phyloP scores from a whole-genome alignment of 495 filamentous ascomycete genomes.

The Neurospora africana region DNA sequence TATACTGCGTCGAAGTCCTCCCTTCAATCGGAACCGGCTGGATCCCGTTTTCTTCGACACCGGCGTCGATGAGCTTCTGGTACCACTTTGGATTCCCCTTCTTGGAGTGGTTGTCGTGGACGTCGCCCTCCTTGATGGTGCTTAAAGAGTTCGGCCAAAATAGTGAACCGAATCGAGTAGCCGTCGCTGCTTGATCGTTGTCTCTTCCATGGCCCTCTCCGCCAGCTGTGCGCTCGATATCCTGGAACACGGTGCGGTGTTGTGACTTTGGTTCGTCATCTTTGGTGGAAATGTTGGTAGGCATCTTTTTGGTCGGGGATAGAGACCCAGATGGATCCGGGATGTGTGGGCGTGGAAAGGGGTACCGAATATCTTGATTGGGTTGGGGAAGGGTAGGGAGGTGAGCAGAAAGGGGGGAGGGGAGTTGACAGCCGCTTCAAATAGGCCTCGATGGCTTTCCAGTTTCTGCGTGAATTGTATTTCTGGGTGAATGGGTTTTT shows the following conservation, averaged over 20 bases:
- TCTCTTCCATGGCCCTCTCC: not conserved
- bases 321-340: not conserved
- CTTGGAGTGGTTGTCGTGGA: conserved; percentile 21
- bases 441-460: not conserved
- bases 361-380: not conserved
- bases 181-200: not conserved
- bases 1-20: conserved; percentile 39
- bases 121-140: conserved; percentile 18
- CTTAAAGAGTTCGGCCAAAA: not conserved
- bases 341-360: not conserved
- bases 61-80: conserved; percentile 34
- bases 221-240: not conserved
- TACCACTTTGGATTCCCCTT: conserved; percentile 25
- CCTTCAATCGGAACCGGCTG: conserved; percentile 43
- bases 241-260: not conserved
- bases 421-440: not conserved
- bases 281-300: not conserved
- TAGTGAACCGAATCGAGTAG: not conserved
- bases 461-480: not conserved
- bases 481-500: not conserved
- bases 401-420: not conserved
- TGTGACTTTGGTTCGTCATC: not conserved
- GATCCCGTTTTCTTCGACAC: conserved; percentile 41
- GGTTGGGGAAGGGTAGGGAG: not conserved
- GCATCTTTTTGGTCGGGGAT: not conserved